These are phyloP conservation scores for Lipomyces orientalis DNA, from an alignment of 805 yeast genomes.

Conservation along the genomic window DNA sequence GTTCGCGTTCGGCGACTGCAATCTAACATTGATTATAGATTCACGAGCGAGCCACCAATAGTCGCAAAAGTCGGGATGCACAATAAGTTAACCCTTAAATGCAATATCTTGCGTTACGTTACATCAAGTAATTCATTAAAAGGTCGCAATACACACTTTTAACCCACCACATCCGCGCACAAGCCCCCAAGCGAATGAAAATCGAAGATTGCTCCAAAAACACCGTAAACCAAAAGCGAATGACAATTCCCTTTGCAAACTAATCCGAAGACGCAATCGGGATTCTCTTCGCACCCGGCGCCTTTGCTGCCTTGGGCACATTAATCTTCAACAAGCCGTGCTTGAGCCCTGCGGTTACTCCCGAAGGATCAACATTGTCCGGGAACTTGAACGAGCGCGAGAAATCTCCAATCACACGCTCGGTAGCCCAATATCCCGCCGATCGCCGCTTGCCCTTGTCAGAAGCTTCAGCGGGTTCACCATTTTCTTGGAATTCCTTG, in stretches of 20 bases:
- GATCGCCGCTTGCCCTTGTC: constrained; percentile 7
- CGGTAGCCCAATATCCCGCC: constrained; percentile 33
- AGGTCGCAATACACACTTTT: neutral
- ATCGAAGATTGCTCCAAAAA: neutral
- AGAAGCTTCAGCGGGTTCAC: neutral
- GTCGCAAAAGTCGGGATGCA: neutral
- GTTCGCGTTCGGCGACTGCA: neutral
- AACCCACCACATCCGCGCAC: too few relatives aligned
- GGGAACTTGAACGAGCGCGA: constrained; percentile 37
- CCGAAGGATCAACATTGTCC: constrained; percentile 28
- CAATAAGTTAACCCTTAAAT: too few relatives aligned
- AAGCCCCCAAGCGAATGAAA: neutral
- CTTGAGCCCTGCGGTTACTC: constrained; percentile 32
- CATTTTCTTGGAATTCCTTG: constrained; percentile 23
- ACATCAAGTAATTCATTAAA: too few relatives aligned
- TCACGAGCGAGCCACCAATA: neutral
- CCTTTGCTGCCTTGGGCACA: constrained; percentile 32
- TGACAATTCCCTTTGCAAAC: neutral
- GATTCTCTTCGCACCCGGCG: constrained; percentile 14
- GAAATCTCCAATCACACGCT: constrained; percentile 34
- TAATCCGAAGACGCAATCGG: constrained; percentile 6
- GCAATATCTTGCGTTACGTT: neutral
- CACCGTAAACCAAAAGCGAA: neutral
- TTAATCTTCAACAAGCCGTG: constrained; percentile 32
- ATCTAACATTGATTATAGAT: too few relatives aligned